Base-by-base conservation (phyloP, 352 stramenopile species). In the Globisporangium alternatum region DNA sequence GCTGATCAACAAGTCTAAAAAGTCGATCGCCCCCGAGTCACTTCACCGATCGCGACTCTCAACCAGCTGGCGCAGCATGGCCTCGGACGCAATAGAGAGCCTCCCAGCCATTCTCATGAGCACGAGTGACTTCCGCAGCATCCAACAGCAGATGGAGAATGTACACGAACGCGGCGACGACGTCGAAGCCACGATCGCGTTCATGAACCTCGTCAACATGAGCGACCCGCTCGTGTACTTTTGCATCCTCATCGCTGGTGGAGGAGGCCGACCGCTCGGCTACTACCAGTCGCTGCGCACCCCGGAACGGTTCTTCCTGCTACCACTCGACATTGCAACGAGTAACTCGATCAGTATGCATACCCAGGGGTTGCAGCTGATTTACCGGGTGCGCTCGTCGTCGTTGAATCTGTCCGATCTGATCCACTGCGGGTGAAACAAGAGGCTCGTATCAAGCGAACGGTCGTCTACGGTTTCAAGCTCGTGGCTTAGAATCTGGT, bases 121-220 rank as follows among this genome's bases (percentile, higher is more conserved):
- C 25, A 8, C 7, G 22, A 19, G 48, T 5, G n/a, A 22, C 7
- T 48, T 56, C 45, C 31, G 19, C 44, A n/a, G 6, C 8, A 45
- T 64, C 57, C 57, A 56, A 44, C 12, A 13, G 5, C 57, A 56
- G 33, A 64, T 64, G 37, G 56, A 52, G 25, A 19, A 9, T 15
- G 39, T 44, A 9, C 31, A 64, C 45, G 33, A 64, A 6, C 57
- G 57, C 31, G 35, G 45, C 17, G 57, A 64, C 57, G 45, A 64
- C 57, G 22, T 67, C 8, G 52, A 60, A 31, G 49, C 61, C 41
- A 25, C 41, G 31, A 60, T 77, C 10, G 69, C 74, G 0, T 74
- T 80, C 41, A 77, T 80, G 65, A 83, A 77, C 35, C 55, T 76
- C 13, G 70, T 78, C 7, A 19, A 75, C 8, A 72, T 83, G 72